Evolutionary conservation across 2,329 filamentous ascomycete species (phyloP), one percentile per base, ranked within the genome.

Genomic region (Macrophomina pseudophaseolina): DNA sequence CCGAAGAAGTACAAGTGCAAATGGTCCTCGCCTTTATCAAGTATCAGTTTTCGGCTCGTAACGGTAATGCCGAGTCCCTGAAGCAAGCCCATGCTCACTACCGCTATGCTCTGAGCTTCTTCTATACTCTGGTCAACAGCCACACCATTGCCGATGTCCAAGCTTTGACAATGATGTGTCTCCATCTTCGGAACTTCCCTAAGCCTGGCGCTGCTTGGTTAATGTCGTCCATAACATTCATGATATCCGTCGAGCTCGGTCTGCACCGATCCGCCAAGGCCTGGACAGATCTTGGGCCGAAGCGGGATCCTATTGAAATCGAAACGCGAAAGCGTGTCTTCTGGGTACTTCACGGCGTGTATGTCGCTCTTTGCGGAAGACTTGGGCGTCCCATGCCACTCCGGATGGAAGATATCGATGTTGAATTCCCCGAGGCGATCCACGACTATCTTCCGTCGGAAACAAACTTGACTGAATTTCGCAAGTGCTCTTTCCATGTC

Each of bases 21-120:
- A 92, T 94, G 87, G 85, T 95, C 49, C 89, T 95, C 67, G 90
- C 91, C 11, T 89, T 88, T 59, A 90, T 94, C 71, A 89, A 89
- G 74, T 92, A 91, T 71, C 91, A 96, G 71, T 91, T 89, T 68
- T 89, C 90, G n/a, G 82, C 88, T 4, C 85, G 91, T 23, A 93
- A 93, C 71, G 81, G 83, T 68, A 83, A 87, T 68, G 80, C 86
- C 66, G 79, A 69, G n/a, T 68, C 70, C 0, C 87, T 90, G 70
- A 83, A 87, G 1, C 80, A 89, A 60, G 91, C 91, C 3, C 91
- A 93, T 76, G 86, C 86, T 64, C 92, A 95, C 75, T 94, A 94
- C 71, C 90, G 93, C 72, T 94, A 89, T 74, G 85, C 89, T 1
- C 79, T 94, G 52, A 87, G 86, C 74, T 88, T 89, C 75, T 88